phyloP scores from a whole-genome alignment of 306 rosid species.

The Quercus variabilis region DNA sequence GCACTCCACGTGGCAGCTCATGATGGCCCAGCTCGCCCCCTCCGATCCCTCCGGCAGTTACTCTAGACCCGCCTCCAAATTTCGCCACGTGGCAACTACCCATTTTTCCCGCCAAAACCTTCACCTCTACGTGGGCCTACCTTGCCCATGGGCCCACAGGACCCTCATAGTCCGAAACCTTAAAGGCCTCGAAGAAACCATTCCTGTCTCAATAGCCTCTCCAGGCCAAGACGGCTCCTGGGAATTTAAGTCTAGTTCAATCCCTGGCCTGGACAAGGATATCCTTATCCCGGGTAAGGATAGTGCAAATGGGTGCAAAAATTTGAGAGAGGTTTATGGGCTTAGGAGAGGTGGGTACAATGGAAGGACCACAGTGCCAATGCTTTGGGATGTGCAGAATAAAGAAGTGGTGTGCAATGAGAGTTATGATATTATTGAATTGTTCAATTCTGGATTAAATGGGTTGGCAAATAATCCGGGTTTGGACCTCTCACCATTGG shows the following conservation, averaged over 20 bases:
- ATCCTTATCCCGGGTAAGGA: conserved; percentile 47
- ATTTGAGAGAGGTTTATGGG: conserved; percentile 67
- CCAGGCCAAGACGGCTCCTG: conserved; percentile 85
- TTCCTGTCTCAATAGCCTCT: conserved; percentile 63
- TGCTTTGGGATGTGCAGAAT: conserved; percentile 57
- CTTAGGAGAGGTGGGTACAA: conserved; percentile 58
- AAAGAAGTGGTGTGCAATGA: conserved; percentile 78
- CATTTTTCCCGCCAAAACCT: conserved; percentile 31
- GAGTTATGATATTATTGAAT: conserved; percentile 65
- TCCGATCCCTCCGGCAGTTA: conserved; percentile 72
- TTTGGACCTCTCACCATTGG: conserved; percentile 64
- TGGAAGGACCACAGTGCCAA: conserved; percentile 79
- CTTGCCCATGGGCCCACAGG: conserved; percentile 99
- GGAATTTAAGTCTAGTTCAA: conserved; percentile 43
- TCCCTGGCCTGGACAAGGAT: background rate
- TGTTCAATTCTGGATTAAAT: conserved; percentile 70
- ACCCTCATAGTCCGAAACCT: conserved; percentile 77
- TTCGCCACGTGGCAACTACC: conserved; percentile 35
- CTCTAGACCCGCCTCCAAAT: conserved; percentile 67
- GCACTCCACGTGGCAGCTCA: conserved; percentile 78
- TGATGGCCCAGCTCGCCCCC: conserved; percentile 97
- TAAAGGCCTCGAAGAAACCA: conserved; percentile 70
- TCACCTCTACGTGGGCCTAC: conserved; percentile 79
- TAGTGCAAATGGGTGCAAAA: conserved; percentile 51
- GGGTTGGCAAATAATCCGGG: conserved; percentile 54